phyloP scores from a whole-genome alignment of 2,329 filamentous ascomycete genomes.

The Neophaeococcomyces mojaviensis region DNA sequence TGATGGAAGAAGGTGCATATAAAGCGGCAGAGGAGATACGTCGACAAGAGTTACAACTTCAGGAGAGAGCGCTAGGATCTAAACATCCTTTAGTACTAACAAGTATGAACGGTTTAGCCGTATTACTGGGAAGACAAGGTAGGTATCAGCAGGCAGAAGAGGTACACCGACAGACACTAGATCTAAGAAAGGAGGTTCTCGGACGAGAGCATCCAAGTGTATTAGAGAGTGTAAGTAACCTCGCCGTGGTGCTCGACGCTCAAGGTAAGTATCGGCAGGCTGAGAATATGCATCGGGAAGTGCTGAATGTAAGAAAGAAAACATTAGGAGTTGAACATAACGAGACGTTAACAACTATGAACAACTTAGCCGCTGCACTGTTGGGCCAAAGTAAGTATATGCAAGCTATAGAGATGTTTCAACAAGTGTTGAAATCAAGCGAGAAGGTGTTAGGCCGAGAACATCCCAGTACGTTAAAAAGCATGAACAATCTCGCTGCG shows the following conservation, averaged over 20 bases:
- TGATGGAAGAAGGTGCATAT: too few relatives aligned
- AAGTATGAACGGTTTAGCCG: slow-evolving; percentile 21
- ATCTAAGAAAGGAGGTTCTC: slow-evolving; percentile 9
- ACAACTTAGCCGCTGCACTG: slow-evolving; percentile 13
- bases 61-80: slow-evolving; percentile 19
- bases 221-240: too few relatives aligned
- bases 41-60: too few relatives aligned
- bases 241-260: too few relatives aligned
- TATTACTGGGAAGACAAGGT: slow-evolving; percentile 9
- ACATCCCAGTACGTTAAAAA: too few relatives aligned
- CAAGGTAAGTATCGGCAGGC: too few relatives aligned
- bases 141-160: too few relatives aligned
- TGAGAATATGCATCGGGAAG: too few relatives aligned
- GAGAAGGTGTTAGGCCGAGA: slow-evolving; percentile 13
- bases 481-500: slow-evolving; percentile 20
- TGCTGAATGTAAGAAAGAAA: too few relatives aligned
- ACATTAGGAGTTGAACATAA: slow-evolving; percentile 23
- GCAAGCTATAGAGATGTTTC: slow-evolving; percentile 15
- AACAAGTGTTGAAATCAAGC: slow-evolving; percentile 12
- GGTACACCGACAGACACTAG: slow-evolving; percentile 13
- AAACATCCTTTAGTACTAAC: slow-evolving; percentile 23
- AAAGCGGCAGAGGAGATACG: too few relatives aligned
- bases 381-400: slow-evolving; percentile 14
- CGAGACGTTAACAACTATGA: slow-evolving; percentile 22
- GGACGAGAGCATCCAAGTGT: too few relatives aligned